Conservation (phyloP, 768 basidiomycete species). For the Paxillus rubicundulus region DNA sequence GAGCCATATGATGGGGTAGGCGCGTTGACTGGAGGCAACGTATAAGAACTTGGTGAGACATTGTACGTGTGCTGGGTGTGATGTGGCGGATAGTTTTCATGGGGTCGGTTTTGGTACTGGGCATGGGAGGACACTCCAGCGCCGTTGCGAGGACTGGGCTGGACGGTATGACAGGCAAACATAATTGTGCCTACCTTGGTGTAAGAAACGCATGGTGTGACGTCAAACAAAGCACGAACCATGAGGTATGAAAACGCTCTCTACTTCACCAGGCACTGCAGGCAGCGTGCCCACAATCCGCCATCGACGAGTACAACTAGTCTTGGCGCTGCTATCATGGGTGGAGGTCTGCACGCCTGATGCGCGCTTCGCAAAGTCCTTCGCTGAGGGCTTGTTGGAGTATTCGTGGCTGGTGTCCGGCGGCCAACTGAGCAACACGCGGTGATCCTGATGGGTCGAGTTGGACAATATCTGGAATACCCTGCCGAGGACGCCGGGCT, state of each 20-base stretch:
- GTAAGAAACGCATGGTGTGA: constrained; percentile 33
- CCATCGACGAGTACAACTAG: constrained; percentile 82
- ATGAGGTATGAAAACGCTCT: constrained; percentile 90
- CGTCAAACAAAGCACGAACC: constrained; percentile 50
- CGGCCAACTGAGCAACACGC: constrained; percentile 73
- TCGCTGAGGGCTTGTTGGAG: constrained; percentile 41
- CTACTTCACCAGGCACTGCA: constrained; percentile 62
- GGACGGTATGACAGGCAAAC: constrained; percentile 40
- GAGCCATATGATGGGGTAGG: constrained; percentile 27
- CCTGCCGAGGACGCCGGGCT: constrained; percentile 49
- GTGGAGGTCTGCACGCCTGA: constrained; percentile 57
- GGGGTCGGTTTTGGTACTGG: constrained; percentile 24
- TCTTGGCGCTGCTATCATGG: constrained; percentile 70
- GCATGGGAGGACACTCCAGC: constrained; percentile 18
- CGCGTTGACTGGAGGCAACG: constrained; percentile 31
- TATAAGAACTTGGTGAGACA: constrained; percentile 26
- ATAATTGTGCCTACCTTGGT: constrained; percentile 33
- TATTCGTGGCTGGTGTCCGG: constrained; percentile 49
- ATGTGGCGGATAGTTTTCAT: constrained; percentile 26
- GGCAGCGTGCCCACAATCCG: constrained; percentile 67
- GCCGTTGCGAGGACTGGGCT: constrained; percentile 22
- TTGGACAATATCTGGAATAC: constrained; percentile 81
- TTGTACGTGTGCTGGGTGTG: constrained; percentile 30
- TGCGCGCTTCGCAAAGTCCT: constrained; percentile 56
- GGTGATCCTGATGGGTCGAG: constrained; percentile 43